Evolutionary conservation across 176 grass and related monocot species (phyloP).

Genomic region (Avena sativa): DNA sequence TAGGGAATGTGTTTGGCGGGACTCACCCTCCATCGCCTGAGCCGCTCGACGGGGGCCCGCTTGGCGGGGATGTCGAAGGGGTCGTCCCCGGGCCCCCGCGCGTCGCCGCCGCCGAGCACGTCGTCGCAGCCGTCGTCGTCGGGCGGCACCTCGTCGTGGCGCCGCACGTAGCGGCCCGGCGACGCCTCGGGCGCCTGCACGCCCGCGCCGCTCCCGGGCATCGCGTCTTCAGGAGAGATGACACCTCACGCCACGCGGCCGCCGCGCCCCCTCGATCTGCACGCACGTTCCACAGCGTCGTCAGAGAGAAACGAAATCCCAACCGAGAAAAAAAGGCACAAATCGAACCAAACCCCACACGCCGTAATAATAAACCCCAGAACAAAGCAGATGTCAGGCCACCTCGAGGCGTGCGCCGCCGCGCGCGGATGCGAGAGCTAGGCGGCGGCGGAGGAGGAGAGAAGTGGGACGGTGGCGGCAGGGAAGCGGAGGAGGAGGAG

Average conservation of each 20-base stretch:
- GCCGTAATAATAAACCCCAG: not conserved
- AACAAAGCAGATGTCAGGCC: not conserved
- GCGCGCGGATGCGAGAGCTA: not conserved
- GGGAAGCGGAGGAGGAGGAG: too few species aligned
- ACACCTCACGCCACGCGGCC: conserved; percentile 42
- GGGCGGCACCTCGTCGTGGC: conserved; percentile 31
- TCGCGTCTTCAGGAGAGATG: conserved; percentile 71
- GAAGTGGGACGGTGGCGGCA: too few species aligned
- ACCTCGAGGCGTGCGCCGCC: conserved; percentile 48
- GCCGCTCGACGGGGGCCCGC: conserved; percentile 57
- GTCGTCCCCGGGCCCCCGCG: conserved; percentile 8
- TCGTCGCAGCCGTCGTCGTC: conserved; percentile 44
- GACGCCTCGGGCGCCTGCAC: conserved; percentile 47
- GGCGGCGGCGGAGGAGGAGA: not conserved
- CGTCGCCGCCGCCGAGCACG: conserved; percentile 42
- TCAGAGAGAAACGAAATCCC: not conserved
- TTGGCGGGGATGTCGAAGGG: conserved; percentile 69
- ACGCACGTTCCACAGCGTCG: conserved; percentile 38
- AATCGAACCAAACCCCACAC: not conserved
- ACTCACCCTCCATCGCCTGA: conserved; percentile 72
- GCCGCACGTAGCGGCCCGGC: conserved; percentile 48
- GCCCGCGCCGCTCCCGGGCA: conserved; percentile 31
- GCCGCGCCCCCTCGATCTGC: conserved; percentile 52
- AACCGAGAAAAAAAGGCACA: not conserved
- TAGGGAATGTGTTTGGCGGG: not conserved